Conservation (phyloP, 2,329 filamentous ascomycete species). For the Botrytis galanthina region DNA sequence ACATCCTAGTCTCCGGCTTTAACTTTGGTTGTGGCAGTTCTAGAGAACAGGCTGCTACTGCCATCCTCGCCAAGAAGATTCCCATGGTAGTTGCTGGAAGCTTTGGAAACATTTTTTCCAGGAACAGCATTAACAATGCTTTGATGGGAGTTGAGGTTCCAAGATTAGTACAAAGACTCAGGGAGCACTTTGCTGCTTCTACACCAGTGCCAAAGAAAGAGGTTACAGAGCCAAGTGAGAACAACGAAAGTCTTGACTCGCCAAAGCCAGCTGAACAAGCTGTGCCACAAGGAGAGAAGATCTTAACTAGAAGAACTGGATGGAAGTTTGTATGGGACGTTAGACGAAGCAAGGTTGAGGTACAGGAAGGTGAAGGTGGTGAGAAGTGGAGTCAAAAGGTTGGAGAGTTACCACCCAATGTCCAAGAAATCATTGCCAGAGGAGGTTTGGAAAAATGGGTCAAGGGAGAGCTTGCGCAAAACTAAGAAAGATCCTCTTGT, state of each 20-base stretch:
- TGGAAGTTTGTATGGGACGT: conserved; percentile 87
- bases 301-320: conserved; percentile 69
- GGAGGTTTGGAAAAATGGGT: conserved; percentile 84
- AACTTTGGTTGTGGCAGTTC: conserved; percentile 86
- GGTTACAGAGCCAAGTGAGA: conserved; percentile 51
- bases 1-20: conserved; percentile 82
- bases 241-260: conserved; percentile 51
- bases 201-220: conserved; percentile 41
- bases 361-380: conserved; percentile 65
- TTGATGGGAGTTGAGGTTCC: conserved; percentile 71
- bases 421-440: conserved; percentile 78
- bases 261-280: conserved; percentile 44
- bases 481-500: background rate
- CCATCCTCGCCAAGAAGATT: conserved; percentile 77
- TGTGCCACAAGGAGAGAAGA: conserved; percentile 47
- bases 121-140: conserved; percentile 79
- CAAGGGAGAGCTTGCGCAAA: conserved; percentile 31
- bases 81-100: conserved; percentile 76
- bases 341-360: conserved; percentile 63
- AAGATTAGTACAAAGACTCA: conserved; percentile 61
- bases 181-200: conserved; percentile 53
- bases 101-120: conserved; percentile 79
- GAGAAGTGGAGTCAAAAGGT: conserved; percentile 75
- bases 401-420: conserved; percentile 77
- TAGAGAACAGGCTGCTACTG: conserved; percentile 84